These are phyloP conservation scores for Zygotorulaspora florentina DNA, from an alignment of 805 yeast species.

Conservation along the genomic window DNA sequence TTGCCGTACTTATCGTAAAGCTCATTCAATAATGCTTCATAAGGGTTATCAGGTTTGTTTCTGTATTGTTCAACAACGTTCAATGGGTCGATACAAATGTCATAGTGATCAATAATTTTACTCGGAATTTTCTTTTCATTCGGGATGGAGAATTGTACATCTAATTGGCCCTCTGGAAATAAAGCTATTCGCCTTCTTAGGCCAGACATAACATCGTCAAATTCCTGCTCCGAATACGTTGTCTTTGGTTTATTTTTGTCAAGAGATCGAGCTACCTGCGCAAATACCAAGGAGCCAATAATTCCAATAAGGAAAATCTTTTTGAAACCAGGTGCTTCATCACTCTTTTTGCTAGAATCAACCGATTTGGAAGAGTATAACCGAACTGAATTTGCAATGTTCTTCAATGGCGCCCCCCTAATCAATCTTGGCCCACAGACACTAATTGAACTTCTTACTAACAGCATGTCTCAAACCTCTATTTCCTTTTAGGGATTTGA, in stretches of 20 bases:
- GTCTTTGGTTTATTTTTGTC: constrained; percentile 36
- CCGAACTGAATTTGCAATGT: not conserved
- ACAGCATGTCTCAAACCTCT: no score
- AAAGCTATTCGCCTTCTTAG: constrained; percentile 47
- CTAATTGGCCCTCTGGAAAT: constrained; percentile 40
- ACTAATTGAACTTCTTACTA: no score
- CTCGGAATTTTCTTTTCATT: constrained; percentile 21
- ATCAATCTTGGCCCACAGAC: no score
- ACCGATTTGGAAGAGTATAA: not conserved
- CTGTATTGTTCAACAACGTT: constrained; percentile 46
- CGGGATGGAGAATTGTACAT: constrained; percentile 39
- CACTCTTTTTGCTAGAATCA: constrained; percentile 1
- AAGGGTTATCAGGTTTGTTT: constrained; percentile 42
- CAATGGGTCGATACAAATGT: constrained; percentile 48
- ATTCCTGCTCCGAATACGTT: constrained; percentile 36
- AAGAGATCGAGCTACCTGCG: constrained; percentile 37
- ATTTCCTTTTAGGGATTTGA: no score
- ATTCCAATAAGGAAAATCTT: constrained; percentile 42
- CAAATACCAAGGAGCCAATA: constrained; percentile 43
- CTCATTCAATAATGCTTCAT: constrained; percentile 50
- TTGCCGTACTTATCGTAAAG: constrained; percentile 26
- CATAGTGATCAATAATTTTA: constrained; percentile 17
- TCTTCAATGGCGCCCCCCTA: no score
- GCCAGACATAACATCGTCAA: constrained; percentile 45
- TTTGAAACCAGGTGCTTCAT: constrained; percentile 38